These are phyloP conservation scores for Hypholoma fasciculare DNA, from an alignment of 768 basidiomycete species.

Conservation along the genomic window DNA sequence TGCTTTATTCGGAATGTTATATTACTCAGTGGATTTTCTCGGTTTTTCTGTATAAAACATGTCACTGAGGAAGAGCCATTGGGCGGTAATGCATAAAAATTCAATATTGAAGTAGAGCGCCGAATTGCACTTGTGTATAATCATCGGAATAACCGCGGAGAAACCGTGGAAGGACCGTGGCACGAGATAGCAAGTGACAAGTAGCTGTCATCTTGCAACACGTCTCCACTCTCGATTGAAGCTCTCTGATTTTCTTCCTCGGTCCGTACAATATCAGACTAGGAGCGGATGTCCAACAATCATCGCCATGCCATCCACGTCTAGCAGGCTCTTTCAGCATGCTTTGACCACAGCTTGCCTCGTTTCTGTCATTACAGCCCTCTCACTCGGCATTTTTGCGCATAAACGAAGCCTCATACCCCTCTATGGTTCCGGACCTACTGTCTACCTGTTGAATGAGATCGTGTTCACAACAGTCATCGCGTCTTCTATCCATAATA, in stretches of 20 bases:
- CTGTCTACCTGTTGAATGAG: conserved; percentile 46
- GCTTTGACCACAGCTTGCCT: not conserved
- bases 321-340: not conserved
- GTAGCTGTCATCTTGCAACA: no score
- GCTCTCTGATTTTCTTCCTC: no score
- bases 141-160: not conserved
- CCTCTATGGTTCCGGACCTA: conserved; percentile 64
- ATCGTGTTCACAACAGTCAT: conserved; percentile 34
- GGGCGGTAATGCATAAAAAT: no score
- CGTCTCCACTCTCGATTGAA: no score
- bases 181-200: no score
- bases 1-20: no score
- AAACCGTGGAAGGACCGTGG: not conserved
- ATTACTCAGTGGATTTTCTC: no score
- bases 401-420: conserved; percentile 69
- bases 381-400: conserved; percentile 60
- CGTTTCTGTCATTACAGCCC: conserved; percentile 10
- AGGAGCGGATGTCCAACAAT: not conserved
- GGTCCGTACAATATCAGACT: not conserved
- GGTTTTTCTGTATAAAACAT: no score
- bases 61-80: no score
- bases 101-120: no score
- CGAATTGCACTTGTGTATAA: not conserved
- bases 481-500: conserved; percentile 39
- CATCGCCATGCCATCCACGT: not conserved